Conservation (phyloP, 2,329 filamentous ascomycete species). For the Aspergillus tamarii region DNA sequence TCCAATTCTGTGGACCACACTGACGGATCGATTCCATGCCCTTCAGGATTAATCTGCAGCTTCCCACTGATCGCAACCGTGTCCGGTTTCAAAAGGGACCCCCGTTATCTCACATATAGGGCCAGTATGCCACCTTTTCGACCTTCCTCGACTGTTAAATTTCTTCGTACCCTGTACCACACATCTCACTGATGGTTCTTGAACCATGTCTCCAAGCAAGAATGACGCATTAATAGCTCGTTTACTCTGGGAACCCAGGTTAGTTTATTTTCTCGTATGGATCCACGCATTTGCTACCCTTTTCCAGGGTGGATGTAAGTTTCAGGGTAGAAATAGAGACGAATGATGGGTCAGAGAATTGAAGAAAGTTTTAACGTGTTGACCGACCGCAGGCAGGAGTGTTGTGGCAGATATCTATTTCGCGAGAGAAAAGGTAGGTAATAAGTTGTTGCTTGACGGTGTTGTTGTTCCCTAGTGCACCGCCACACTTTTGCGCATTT, state of each 20-base stretch:
- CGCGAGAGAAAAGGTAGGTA: slow-evolving; percentile 18
- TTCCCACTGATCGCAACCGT: slow-evolving; percentile 15
- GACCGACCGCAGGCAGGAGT: slow-evolving; percentile 23
- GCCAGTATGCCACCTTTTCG: neutral
- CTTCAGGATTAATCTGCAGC: slow-evolving; percentile 13
- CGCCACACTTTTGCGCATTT: slow-evolving; percentile 23
- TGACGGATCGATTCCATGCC: neutral
- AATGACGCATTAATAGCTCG: slow-evolving; percentile 31
- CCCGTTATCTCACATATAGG: slow-evolving; percentile 4
- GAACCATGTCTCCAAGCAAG: slow-evolving; percentile 22
- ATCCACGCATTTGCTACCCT: neutral
- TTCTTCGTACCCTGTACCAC: neutral
- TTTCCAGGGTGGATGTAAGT: neutral
- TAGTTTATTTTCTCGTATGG: slow-evolving; percentile 17
- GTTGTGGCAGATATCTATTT: slow-evolving; percentile 17
- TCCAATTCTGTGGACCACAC: neutral
- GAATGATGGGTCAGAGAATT: neutral
- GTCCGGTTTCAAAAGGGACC: neutral
- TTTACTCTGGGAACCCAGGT: slow-evolving; percentile 39
- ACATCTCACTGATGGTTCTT: slow-evolving; percentile 4
- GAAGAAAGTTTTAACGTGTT: neutral
- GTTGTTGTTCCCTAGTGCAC: slow-evolving; percentile 27
- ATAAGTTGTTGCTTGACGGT: neutral
- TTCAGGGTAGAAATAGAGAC: neutral
- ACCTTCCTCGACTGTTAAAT: neutral